A percentile compares a stretch with the other conserved stretches of the same genome.
phyloP scores from a whole-genome alignment of 176 grass and related monocot genomes.

The Elaeis guineensis region DNA sequence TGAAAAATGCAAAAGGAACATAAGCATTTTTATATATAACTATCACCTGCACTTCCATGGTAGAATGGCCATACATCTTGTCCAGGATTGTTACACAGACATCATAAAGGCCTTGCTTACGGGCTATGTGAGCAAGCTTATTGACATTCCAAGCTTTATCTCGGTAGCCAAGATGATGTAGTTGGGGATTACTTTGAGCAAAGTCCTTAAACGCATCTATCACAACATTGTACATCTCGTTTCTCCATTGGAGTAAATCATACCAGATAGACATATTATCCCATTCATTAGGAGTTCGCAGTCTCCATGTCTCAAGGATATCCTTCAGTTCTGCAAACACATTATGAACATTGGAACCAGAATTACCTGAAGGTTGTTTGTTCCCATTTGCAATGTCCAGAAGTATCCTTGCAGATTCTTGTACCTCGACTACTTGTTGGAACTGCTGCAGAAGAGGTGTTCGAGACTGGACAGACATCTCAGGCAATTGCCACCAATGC shows the following conservation, averaged over 20 bases:
- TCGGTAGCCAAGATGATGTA: constrained; percentile 97
- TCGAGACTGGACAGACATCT: constrained; percentile 83
- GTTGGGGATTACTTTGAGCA: constrained; percentile 76
- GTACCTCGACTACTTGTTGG: constrained; percentile 95
- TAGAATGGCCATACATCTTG: constrained; percentile 99
- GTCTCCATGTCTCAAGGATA: constrained; percentile 98
- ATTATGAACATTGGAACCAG: constrained; percentile 60
- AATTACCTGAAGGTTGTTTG: constrained; percentile 78
- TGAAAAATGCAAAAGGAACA: constrained; percentile 7
- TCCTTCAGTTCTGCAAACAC: constrained; percentile 90
- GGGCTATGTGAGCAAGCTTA: constrained; percentile 90
- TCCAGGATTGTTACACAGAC: constrained; percentile 97
- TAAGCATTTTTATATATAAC: constrained; percentile 12
- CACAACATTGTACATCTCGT: constrained; percentile 99
- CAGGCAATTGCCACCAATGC: constrained; percentile 99
- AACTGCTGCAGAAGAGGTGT: constrained; percentile 92
- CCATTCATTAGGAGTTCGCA: constrained; percentile 96
- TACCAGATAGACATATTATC: constrained; percentile 96
- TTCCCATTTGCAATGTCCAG: constrained; percentile 93
- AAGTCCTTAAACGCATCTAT: constrained; percentile 98
- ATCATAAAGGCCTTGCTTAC: constrained; percentile 93
- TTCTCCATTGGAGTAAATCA: constrained; percentile 97
- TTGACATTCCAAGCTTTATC: constrained; percentile 99
- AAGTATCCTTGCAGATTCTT: constrained; percentile 91
- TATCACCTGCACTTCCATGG: constrained; percentile 99